phyloP scores from a whole-genome alignment of 768 basidiomycete genomes.

The Lyophyllum shimeji region DNA sequence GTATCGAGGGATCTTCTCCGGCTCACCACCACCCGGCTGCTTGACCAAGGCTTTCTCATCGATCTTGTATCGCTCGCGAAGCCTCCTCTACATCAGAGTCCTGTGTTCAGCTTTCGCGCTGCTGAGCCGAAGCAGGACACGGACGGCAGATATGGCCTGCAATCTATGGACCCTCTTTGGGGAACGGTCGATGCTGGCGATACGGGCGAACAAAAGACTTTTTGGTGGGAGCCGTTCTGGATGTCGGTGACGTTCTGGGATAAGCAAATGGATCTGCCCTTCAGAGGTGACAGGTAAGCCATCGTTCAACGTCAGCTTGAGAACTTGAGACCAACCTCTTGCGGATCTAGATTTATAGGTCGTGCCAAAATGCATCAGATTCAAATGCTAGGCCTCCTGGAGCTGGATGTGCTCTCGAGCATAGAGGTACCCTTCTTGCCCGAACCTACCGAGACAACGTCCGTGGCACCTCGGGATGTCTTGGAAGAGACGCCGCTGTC shows the following conservation, averaged over 20 bases:
- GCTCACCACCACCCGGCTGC: slow-evolving; percentile 88
- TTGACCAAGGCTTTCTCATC: slow-evolving; percentile 90
- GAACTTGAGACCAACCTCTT: not conserved
- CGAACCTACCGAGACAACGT: slow-evolving; percentile 34
- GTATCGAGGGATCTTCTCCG: slow-evolving; percentile 89
- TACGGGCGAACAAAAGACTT: slow-evolving; percentile 48
- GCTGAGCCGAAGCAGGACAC: slow-evolving; percentile 54
- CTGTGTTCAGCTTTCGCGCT: slow-evolving; percentile 87
- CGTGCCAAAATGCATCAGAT: slow-evolving; percentile 98
- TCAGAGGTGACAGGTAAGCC: slow-evolving; percentile 70
- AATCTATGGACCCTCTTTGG: slow-evolving; percentile 73
- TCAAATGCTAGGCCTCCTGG: slow-evolving; percentile 89
- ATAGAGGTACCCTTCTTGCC: slow-evolving; percentile 84
- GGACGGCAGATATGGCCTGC: slow-evolving; percentile 42
- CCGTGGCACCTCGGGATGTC: slow-evolving; percentile 33
- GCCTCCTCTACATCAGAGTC: slow-evolving; percentile 89
- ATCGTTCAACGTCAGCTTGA: not conserved
- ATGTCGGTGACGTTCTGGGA: slow-evolving; percentile 84
- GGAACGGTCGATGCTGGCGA: slow-evolving; percentile 57
- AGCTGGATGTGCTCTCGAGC: slow-evolving; percentile 86
- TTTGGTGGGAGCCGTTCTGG: slow-evolving; percentile 94
- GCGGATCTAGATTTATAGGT: slow-evolving; percentile 72
- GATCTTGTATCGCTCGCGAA: slow-evolving; percentile 90
- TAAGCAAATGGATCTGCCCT: slow-evolving; percentile 81
- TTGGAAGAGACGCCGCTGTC: slow-evolving; percentile 36